These are phyloP conservation scores for Exophiala sp. DNA, from an alignment of 2,329 filamentous ascomycete genomes.

Conservation along the genomic window DNA sequence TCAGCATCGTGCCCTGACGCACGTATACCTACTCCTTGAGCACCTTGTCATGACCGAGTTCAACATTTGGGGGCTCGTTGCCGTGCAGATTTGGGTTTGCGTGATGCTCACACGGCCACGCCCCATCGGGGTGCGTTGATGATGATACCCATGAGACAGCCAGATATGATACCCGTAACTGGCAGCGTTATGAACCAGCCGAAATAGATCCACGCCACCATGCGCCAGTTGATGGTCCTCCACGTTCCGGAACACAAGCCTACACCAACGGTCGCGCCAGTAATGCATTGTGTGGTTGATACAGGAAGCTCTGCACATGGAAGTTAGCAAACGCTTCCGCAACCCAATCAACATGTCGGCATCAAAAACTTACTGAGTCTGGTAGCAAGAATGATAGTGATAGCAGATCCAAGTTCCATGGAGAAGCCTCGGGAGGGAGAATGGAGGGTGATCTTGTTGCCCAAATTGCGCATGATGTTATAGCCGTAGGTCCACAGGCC, in stretches of 20 bases:
- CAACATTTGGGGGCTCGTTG: no score
- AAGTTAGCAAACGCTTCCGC: no score
- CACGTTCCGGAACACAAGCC: slow-evolving; percentile 65
- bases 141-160: slow-evolving; percentile 50
- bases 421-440: slow-evolving; percentile 57
- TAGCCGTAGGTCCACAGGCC: slow-evolving; percentile 75
- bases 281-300: slow-evolving; percentile 77
- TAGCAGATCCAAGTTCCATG: slow-evolving; percentile 75
- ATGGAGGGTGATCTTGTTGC: slow-evolving; percentile 74
- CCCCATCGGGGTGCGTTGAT: slow-evolving; percentile 58
- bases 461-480: slow-evolving; percentile 84
- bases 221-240: slow-evolving; percentile 72
- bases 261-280: slow-evolving; percentile 55
- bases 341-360: no score
- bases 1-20: no score
- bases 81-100: no score
- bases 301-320: slow-evolving; percentile 54
- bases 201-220: slow-evolving; percentile 62
- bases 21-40: no score
- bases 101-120: no score
- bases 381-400: slow-evolving; percentile 71
- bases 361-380: slow-evolving; percentile 51
- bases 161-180: slow-evolving; percentile 56
- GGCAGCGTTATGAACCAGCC: slow-evolving; percentile 66
- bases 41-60: no score